These are phyloP conservation scores for Globisporangium nagaii DNA, from an alignment of 352 stramenopile genomes.

Conservation along the genomic window DNA sequence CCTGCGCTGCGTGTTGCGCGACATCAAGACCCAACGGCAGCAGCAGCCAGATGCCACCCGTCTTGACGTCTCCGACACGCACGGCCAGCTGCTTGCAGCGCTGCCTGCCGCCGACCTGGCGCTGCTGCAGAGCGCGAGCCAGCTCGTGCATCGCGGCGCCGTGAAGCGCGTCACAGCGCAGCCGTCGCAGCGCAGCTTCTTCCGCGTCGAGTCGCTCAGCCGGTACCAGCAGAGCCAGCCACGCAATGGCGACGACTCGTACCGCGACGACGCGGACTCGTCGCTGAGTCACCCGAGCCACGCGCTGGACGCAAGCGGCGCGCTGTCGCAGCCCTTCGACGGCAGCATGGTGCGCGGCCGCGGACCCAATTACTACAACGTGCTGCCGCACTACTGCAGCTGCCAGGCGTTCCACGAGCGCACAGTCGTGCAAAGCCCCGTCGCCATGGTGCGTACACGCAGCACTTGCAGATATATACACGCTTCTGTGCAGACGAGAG, in stretches of 20 bases:
- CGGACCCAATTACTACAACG: constrained; percentile 67
- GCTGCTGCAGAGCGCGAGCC: constrained; percentile 48
- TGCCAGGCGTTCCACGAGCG: constrained; percentile 50
- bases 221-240: constrained; percentile 29
- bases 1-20: constrained; percentile 30
- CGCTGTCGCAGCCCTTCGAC: constrained; percentile 40
- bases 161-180: constrained; percentile 42
- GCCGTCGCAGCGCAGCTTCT: constrained; percentile 49
- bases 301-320: constrained; percentile 8
- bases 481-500: too few species aligned
- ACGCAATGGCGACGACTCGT: neutral
- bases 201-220: constrained; percentile 61
- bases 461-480: neutral
- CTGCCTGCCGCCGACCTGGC: constrained; percentile 31
- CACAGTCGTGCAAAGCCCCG: constrained; percentile 23
- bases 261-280: neutral
- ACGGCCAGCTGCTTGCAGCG: constrained; percentile 46
- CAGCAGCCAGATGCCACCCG: neutral
- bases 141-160: constrained; percentile 36
- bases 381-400: constrained; percentile 63
- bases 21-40: constrained; percentile 30
- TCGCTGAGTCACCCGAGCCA: neutral
- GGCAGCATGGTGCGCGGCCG: constrained; percentile 26
- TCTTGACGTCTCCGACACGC: constrained; percentile 20
- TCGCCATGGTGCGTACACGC: constrained; percentile 36